Evolutionary conservation across 2,329 filamentous ascomycete genomes (phyloP), one percentile per base, ranked within the genome.

Genomic region (Sporothrix brunneoviolacea): DNA sequence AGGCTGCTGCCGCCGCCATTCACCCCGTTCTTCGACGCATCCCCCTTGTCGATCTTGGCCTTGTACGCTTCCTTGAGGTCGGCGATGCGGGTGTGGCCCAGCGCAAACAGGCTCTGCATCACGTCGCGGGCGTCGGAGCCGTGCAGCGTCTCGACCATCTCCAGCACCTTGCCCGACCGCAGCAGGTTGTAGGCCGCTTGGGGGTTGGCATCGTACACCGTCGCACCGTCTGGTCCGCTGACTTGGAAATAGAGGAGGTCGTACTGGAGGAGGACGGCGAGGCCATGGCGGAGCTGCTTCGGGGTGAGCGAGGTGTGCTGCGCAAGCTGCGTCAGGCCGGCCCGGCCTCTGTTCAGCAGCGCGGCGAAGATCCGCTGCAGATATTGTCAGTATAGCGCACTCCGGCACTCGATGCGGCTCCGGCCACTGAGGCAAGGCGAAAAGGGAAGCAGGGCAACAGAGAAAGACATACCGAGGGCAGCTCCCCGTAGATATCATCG

Each of bases 401-500:
- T n/a, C n/a, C n/a, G n/a, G n/a, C n/a, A n/a, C n/a, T n/a, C n/a
- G n/a, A n/a, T n/a, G n/a, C n/a, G n/a, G n/a, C n/a, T n/a, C n/a
- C n/a, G n/a, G n/a, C n/a, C n/a, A n/a, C n/a, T n/a, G n/a, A n/a
- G n/a, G 13, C 8, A 39, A n/a, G 28, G 5, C 4, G 36, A 18
- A 41, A 18, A 37, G 1, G 44, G 32, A 37, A 46, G 40, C 30
- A 41, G 27, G 44, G 39, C 50, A 60, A 35, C 6, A 28, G 5
- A 8, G 4, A 5, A 18, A 13, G 8, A 33, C 85, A 62, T 86
- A 96, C 91, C 65, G 89, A 88, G 55, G 90, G 89, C 53, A 97
- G 82, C 71, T 95, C 88, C 64, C 93, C 93, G 68, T 93, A 91
- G 53, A 88, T 77, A 65, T 96, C 90, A 64, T 90, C 83, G 57